Conservation (phyloP, 148 eudicot species). For the Arbutus unedo region DNA sequence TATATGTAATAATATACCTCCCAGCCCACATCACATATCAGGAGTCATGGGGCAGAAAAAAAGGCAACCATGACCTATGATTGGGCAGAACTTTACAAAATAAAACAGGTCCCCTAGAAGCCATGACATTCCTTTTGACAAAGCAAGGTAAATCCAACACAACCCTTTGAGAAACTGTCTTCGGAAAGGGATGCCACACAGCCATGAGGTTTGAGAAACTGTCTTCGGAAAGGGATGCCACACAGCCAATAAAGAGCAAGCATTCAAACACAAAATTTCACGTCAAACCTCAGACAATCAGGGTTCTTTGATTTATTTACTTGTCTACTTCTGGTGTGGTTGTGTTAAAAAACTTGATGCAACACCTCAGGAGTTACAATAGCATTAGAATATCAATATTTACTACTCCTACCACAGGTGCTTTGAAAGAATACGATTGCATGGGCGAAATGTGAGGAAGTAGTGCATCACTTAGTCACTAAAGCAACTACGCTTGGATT, state of each 20-base stretch:
- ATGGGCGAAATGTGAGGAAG: background rate
- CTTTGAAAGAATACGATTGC: background rate
- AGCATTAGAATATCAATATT: no score
- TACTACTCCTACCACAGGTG: no score
- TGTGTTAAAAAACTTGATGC: background rate
- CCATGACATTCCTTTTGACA: background rate
- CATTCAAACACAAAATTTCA: slow-evolving; percentile 5
- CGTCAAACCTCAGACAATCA: background rate
- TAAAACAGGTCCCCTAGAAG: background rate
- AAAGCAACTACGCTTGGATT: background rate
- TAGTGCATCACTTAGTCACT: background rate
- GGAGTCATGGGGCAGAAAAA: background rate
- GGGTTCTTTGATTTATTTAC: background rate
- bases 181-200: background rate
- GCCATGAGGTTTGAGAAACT: background rate
- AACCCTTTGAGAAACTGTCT: background rate
- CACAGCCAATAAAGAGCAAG: background rate
- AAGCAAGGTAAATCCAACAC: slow-evolving; percentile 2
- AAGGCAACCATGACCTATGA: background rate
- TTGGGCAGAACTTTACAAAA: background rate
- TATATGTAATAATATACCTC: background rate
- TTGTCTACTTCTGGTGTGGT: background rate
- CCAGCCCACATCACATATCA: background rate
- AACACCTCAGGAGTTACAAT: background rate
- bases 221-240: background rate